Evolutionary conservation across 176 grass and related monocot genomes (phyloP), one percentile per base, ranked within the genome.

Genomic region (Carex myosuroides): DNA sequence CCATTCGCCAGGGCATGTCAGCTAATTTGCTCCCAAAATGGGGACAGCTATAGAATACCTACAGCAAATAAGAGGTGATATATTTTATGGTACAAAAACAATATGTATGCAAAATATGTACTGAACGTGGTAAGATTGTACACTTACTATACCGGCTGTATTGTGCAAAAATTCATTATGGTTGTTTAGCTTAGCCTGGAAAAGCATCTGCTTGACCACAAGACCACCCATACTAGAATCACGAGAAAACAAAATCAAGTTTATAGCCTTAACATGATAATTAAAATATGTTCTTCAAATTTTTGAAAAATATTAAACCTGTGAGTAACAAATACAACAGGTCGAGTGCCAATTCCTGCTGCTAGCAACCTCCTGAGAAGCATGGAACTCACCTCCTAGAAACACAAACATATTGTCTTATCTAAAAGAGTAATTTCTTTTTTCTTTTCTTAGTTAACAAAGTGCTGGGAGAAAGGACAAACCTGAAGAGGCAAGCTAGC

Each of bases 21-120:
- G 95, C 95, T 33, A 98, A 92, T 87, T 91, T 98, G 88, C 95
- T 98, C 44, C 95, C 95, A 91, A 98, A 98, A 90, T 98, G 95
- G 0, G 95, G 95, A 84, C 95, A 98, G 60, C 95, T 98, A 78
- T 98, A 98, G 50, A 98, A 98, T 83, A 98, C 88, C 95, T 98
- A 89, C 22, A 81, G 26, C 60, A 64, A 64, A 82, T 69, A 58
- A 65, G 21, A 66, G n/a, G 55, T 41, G 3, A 29, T 8, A 33
- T 24, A 60, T 60, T 66, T 16, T 17, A 53, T 56, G 66, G 85
- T 81, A n/a, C n/a, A 90, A 67, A 84, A 70, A 77, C 2, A 35
- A 80, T 0, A 88, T 57, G 73, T 24, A 41, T 81, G 85, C 5
- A 84, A 10, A 85, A 87, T 30, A 67, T 74, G 14, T 61, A 66